Evolutionary conservation across 495 filamentous ascomycete genomes (phyloP).

Genomic region (Penicillium cinerascens): DNA sequence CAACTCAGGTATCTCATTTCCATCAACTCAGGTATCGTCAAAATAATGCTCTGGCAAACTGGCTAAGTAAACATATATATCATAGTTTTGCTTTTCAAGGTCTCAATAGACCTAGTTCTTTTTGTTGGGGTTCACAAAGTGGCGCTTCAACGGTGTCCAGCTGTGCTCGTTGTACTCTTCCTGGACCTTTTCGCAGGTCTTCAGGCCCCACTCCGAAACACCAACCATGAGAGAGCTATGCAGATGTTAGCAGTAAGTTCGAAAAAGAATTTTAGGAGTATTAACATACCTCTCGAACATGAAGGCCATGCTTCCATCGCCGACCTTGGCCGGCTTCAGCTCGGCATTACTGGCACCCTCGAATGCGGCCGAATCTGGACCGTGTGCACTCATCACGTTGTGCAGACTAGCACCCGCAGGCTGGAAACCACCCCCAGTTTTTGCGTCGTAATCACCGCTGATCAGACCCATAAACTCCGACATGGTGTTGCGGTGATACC

Average conservation of each 20-base stretch:
- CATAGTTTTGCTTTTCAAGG: background rate
- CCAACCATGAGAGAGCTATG: slow-evolving; percentile 77
- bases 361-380: slow-evolving; percentile 55
- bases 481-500: slow-evolving; percentile 82
- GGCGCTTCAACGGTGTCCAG: slow-evolving; percentile 74
- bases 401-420: slow-evolving; percentile 60
- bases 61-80: slow-evolving; percentile 9
- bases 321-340: slow-evolving; percentile 56
- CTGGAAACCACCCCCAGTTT: slow-evolving; percentile 61
- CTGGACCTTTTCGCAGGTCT: slow-evolving; percentile 81
- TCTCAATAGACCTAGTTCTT: background rate
- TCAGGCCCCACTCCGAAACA: slow-evolving; percentile 86
- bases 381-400: slow-evolving; percentile 63
- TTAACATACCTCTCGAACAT: slow-evolving; percentile 59
- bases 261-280: slow-evolving; percentile 11
- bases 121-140: slow-evolving; percentile 64
- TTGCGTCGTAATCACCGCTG: slow-evolving; percentile 65
- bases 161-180: slow-evolving; percentile 79
- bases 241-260: background rate
- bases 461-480: slow-evolving; percentile 57
- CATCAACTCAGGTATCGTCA: slow-evolving; percentile 3
- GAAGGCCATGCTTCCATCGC: slow-evolving; percentile 62
- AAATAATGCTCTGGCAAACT: slow-evolving; percentile 1
- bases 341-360: slow-evolving; percentile 57
- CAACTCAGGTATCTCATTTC: background rate